Conservation (phyloP, 2,329 filamentous ascomycete species). For the Daldinia eschscholtzii region DNA sequence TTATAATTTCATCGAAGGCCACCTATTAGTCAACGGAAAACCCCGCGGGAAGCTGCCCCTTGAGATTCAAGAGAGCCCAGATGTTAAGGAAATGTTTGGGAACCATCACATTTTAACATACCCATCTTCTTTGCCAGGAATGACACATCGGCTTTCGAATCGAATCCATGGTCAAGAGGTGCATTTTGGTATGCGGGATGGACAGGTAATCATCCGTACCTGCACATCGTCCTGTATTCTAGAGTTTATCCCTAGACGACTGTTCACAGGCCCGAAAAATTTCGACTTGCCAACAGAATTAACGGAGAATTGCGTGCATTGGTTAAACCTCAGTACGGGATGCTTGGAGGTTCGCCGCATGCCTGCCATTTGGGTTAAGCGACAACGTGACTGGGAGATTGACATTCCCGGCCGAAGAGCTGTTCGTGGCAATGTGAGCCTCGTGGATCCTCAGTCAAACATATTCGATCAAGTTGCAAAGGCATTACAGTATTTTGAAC, state of each 20-base stretch:
- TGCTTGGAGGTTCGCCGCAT: constrained; percentile 65
- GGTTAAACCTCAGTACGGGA: constrained; percentile 62
- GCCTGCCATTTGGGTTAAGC: constrained; percentile 52
- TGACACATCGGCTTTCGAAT: constrained; percentile 60
- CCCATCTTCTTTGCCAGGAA: constrained; percentile 65
- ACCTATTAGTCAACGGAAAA: constrained; percentile 55
- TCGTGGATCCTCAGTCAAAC: constrained; percentile 65
- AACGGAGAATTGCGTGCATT: constrained; percentile 68
- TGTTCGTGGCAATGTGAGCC: constrained; percentile 37
- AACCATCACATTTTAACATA: constrained; percentile 63
- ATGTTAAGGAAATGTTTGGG: constrained; percentile 66
- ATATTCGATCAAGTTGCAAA: constrained; percentile 55
- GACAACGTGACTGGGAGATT: constrained; percentile 54
- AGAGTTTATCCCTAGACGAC: constrained; percentile 53
- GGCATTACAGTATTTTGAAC: constrained; percentile 66
- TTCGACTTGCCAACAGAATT: constrained; percentile 67
- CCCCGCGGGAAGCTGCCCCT: constrained; percentile 63
- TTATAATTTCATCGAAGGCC: constrained; percentile 54
- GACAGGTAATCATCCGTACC: constrained; percentile 60
- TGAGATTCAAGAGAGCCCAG: constrained; percentile 59
- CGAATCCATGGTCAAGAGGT: constrained; percentile 58
- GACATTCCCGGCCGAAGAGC: constrained; percentile 47
- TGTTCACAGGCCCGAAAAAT: constrained; percentile 45
- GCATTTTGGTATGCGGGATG: constrained; percentile 66
- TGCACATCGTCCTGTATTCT: constrained; percentile 41